Conservation (phyloP, 2,329 filamentous ascomycete species). For the Colletotrichum lupini region DNA sequence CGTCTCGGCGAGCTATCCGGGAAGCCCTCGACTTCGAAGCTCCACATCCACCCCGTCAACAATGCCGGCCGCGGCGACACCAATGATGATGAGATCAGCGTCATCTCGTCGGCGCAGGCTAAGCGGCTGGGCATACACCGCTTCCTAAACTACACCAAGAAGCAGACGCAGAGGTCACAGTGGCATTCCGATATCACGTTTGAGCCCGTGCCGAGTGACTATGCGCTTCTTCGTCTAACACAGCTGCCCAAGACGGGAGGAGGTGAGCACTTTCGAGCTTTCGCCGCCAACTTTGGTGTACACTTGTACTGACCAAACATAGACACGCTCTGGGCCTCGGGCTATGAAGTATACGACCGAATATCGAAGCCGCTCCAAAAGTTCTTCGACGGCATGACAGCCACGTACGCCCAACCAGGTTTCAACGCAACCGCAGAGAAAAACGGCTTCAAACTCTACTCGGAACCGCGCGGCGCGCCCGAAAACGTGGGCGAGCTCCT, state of each 20-base stretch:
- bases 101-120: conserved; percentile 68
- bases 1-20: conserved; percentile 68
- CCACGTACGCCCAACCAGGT: conserved; percentile 60
- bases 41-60: conserved; percentile 71
- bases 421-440: conserved; percentile 60
- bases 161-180: conserved; percentile 57
- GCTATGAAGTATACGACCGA: conserved; percentile 70
- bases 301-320: background rate
- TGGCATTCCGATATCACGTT: conserved; percentile 76
- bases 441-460: conserved; percentile 58
- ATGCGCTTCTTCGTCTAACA: conserved; percentile 65
- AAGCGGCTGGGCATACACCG: conserved; percentile 60
- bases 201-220: conserved; percentile 72
- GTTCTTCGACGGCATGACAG: conserved; percentile 70
- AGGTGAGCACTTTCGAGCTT: conserved; percentile 45
- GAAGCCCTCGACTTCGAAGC: conserved; percentile 63
- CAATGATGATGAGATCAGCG: conserved; percentile 70
- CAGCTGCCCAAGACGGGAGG: conserved; percentile 66
- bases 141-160: conserved; percentile 49
- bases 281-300: no score
- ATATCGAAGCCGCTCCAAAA: conserved; percentile 65
- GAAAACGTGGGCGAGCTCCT: conserved; percentile 61
- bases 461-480: conserved; percentile 58
- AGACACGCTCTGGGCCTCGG: conserved; percentile 71
- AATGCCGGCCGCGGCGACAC: conserved; percentile 63